phyloP scores from a whole-genome alignment of 768 basidiomycete species.

The Coprinopsis strossmayeri region DNA sequence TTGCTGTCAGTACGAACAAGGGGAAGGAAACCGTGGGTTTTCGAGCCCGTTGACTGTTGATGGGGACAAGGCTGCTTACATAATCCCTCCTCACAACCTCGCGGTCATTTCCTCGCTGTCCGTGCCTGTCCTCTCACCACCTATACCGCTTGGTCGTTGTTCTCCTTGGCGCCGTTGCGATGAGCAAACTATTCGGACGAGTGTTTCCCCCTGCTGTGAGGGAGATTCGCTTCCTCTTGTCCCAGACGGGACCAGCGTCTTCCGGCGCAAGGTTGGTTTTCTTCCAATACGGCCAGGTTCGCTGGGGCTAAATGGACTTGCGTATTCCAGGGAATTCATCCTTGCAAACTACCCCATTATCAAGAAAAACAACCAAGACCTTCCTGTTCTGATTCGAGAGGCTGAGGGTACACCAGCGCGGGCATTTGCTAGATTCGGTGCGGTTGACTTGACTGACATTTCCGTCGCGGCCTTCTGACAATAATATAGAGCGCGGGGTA shows the following conservation, averaged over 20 bases:
- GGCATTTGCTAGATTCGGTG: constrained; percentile 83
- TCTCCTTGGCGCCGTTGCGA: constrained; percentile 36
- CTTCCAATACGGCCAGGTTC: background rate
- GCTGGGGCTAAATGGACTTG: constrained; percentile 1
- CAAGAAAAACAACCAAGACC: constrained; percentile 79
- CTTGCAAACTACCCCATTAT: constrained; percentile 64
- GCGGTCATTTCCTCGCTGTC: constrained; percentile 2
- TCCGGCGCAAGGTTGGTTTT: constrained; percentile 65
- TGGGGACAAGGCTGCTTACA: constrained; percentile 29
- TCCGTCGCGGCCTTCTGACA: background rate
- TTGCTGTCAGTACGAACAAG: constrained; percentile 15
- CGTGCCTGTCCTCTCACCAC: constrained; percentile 5
- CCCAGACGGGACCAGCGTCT: constrained; percentile 70
- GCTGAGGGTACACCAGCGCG: constrained; percentile 75
- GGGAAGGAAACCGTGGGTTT: constrained; percentile 17
- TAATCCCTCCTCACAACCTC: no score
- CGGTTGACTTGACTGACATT: constrained; percentile 20
- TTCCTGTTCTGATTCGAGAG: constrained; percentile 80
- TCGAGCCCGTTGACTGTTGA: constrained; percentile 24
- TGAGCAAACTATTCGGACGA: constrained; percentile 45
- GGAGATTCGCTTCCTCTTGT: constrained; percentile 77
- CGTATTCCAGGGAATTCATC: constrained; percentile 65
- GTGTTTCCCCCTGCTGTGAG: constrained; percentile 72
- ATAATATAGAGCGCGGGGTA: constrained; percentile 59
- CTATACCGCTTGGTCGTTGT: constrained; percentile 10